A percentile compares a stretch with the other conserved stretches of the same genome.
These are phyloP conservation scores for Podaxis carcinomalis DNA, from an alignment of 768 basidiomycete genomes.

Conservation along the genomic window DNA sequence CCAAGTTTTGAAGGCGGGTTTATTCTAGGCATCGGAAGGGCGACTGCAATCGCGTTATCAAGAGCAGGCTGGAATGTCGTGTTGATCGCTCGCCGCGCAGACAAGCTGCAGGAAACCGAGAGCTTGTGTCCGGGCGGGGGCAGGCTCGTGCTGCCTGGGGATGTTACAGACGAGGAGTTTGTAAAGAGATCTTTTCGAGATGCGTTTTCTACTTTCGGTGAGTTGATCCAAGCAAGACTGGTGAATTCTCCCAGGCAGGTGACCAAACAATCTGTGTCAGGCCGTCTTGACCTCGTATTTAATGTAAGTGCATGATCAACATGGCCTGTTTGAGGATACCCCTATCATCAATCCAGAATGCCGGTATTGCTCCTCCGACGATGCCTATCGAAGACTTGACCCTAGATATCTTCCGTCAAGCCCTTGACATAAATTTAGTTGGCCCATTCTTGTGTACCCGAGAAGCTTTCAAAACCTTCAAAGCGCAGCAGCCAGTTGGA, in stretches of 20 bases:
- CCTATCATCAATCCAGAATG: slow-evolving; percentile 49
- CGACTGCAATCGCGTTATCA: slow-evolving; percentile 64
- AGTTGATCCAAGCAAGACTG: slow-evolving; percentile 12
- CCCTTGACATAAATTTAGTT: slow-evolving; percentile 68
- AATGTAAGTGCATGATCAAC: slow-evolving; percentile 47
- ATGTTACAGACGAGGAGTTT: slow-evolving; percentile 60
- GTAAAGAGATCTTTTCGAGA: slow-evolving; percentile 56
- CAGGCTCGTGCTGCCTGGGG: slow-evolving; percentile 51
- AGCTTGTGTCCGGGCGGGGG: slow-evolving; percentile 31
- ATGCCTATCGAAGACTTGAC: slow-evolving; percentile 57
- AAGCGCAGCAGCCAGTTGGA: slow-evolving; percentile 65
- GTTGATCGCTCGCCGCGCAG: slow-evolving; percentile 57
- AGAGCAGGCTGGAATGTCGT: slow-evolving; percentile 65
- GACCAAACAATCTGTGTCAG: slow-evolving; percentile 25
- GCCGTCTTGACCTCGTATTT: slow-evolving; percentile 71
- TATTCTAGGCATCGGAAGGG: slow-evolving; percentile 55
- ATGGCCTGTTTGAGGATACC: neutral
- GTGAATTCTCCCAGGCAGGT: neutral
- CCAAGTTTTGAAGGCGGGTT: neutral
- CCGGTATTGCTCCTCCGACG: slow-evolving; percentile 52
- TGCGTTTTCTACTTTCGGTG: slow-evolving; percentile 55
- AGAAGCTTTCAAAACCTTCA: slow-evolving; percentile 73
- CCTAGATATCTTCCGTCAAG: slow-evolving; percentile 56
- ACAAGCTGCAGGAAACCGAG: slow-evolving; percentile 56
- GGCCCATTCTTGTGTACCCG: slow-evolving; percentile 75